Evolutionary conservation across 2,329 filamentous ascomycete species (phyloP).

Genomic region (Colletotrichum falcatum): DNA sequence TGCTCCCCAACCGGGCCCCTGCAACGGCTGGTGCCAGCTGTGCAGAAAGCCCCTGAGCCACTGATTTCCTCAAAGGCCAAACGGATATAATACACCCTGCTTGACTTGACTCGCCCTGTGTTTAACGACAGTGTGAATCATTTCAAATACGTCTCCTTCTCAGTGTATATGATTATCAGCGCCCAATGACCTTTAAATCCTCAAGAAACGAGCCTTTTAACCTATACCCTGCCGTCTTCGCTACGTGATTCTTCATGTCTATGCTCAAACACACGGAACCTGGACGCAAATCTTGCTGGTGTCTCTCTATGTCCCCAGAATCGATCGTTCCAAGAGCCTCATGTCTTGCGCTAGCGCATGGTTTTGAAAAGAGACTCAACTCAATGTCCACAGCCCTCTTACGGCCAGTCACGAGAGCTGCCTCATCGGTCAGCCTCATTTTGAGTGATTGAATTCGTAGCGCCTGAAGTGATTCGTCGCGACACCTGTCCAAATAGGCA

Average conservation of each 20-base stretch:
- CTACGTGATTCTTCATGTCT: background rate
- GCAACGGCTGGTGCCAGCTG: constrained; percentile 38
- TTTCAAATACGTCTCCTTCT: background rate
- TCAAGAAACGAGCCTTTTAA: background rate
- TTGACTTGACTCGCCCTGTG: background rate
- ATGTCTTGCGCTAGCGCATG: constrained; percentile 6
- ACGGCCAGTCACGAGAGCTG: too few species aligned
- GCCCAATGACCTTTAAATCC: background rate
- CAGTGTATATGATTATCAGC: background rate
- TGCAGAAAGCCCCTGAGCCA: background rate
- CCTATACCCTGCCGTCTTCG: background rate
- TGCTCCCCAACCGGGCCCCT: constrained; percentile 26
- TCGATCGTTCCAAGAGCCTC: constrained; percentile 5
- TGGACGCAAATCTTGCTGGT: background rate
- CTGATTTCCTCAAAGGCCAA: too few species aligned
- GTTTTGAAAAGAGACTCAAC: background rate
- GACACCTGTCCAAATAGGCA: constrained; percentile 80
- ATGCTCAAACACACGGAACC: constrained; percentile 3
- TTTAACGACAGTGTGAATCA: background rate
- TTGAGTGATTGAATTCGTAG: constrained; percentile 16
- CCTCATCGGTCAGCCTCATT: background rate
- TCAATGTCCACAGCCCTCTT: background rate
- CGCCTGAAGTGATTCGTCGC: constrained; percentile 44
- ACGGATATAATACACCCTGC: constrained; percentile 1
- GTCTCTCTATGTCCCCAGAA: background rate